Base-by-base conservation (phyloP, 164 flowering plant species). In the Magnolia officinalis region DNA sequence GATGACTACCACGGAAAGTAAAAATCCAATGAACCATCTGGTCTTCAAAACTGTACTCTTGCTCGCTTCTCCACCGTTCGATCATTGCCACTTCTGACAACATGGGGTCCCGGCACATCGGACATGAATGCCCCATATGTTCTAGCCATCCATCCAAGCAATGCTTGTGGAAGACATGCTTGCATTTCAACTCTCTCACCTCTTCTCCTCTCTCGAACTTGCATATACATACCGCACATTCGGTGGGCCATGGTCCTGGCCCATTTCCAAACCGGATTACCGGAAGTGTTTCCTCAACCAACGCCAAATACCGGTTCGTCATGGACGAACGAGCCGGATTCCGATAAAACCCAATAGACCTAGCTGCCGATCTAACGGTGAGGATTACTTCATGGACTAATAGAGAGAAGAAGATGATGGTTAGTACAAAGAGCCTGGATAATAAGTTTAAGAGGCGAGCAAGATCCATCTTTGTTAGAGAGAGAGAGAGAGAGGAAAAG, bases 31-130 rank as follows among this genome's bases (percentile, higher is more conserved):
- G 72, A 16, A 76, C 59, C 19, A 80, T 18, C 63, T 83, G 85
- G n/a, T 86, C 87, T 26, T 84, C 86, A 55, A 81, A 81, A 20
- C 77, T 84, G 61, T 65, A 78, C 71, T 83, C 83, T 3, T 75
- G 78, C 67, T 78, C 71, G 1, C 49, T 55, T 2, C 58, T 69
- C 61, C 69, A 75, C 14, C 61, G 78, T 1, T 64, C 24, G 6
- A 59, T 75, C 63, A 79, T 74, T 0, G 81, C 75, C 20, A 79
- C 84, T 21, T 82, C 85, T 1, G 83, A 71, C 80, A 85, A 51
- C 61, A 84, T 85, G 49, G 58, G 45, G n/a, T 26, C n/a, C 76
- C 76, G 76, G 67, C 78, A 76, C 6, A 76, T n/a, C 7, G 78
- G 78, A 19, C 78, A 76, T 9, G 72, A 55, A 58, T 8, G 24